Percentiles rank a stretch among this genome's conserved stretches.
Conservation (phyloP, 352 stramenopile genomes). For the Peronosclerospora sorghi region DNA sequence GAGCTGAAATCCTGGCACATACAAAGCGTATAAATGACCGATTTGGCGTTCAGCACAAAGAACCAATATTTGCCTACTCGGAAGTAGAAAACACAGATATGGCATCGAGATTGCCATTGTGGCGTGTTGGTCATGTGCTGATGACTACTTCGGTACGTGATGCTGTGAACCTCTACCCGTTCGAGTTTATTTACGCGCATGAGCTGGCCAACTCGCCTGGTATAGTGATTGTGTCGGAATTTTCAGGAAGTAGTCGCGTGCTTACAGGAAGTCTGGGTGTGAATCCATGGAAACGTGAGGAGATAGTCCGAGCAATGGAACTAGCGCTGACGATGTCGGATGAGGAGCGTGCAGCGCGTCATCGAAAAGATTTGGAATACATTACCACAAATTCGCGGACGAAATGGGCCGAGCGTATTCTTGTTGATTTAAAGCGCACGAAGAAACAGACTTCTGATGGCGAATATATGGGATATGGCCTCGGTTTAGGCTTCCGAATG, state of each 20-base stretch:
- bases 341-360: conserved; percentile 56
- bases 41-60: conserved; percentile 25
- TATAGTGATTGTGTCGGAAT: conserved; percentile 95
- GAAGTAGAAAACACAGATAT: conserved; percentile 78
- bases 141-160: conserved; percentile 72
- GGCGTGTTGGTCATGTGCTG: conserved; percentile 60
- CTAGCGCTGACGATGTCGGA: conserved; percentile 59
- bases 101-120: conserved; percentile 56
- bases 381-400: conserved; percentile 92
- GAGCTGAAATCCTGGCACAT: conserved; percentile 40
- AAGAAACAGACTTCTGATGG: conserved; percentile 80
- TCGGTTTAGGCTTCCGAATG: conserved; percentile 93
- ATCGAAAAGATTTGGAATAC: conserved; percentile 84
- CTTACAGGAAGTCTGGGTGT: conserved; percentile 93
- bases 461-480: conserved; percentile 89
- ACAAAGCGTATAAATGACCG: conserved; percentile 68
- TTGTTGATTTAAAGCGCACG: conserved; percentile 95
- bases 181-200: conserved; percentile 81
- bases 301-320: conserved; percentile 68
- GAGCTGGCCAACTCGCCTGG: conserved; percentile 68
- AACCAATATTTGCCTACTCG: conserved; percentile 57
- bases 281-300: conserved; percentile 95
- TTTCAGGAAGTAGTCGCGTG: conserved; percentile 93
- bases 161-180: conserved; percentile 76
- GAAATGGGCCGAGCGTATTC: conserved; percentile 94